Evolutionary conservation across 2,329 filamentous ascomycete genomes (phyloP), one percentile per base, ranked within the genome.

Genomic region (Xylaria sp.): DNA sequence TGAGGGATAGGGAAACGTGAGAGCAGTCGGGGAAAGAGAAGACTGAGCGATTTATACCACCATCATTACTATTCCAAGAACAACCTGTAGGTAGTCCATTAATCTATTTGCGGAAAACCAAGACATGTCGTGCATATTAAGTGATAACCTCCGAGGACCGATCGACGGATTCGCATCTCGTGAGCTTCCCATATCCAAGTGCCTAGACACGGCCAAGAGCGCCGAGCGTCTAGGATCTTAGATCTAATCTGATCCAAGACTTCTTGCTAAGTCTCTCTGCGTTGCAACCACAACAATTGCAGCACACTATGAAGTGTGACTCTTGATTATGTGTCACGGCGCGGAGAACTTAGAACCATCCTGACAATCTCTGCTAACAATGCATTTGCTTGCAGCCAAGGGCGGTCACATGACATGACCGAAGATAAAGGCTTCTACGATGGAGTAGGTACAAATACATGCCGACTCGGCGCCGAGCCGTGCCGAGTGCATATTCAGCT

Each of bases 391-490:
- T 25, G 11, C 12, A 23, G 14, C 11, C 14, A 4, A 15, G 23
- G 23, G 19, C 12, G 21, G 19, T 45, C 42, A 45, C 40, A 45
- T 45, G 17, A 23, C 9, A 23, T 19, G 2, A 12, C 12, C 42
- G 42, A 45, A 31, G 28, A 31, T 31, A 31, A 31, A 31, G 28
- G 9, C 9, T 5, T 31, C 28, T 9, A 31, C 9, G 4, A 9
- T 31, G 9, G 37, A 40, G 2, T 40, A 15, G 37, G 37, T 40
- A 40, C 14, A 3, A 31, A 17, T 25, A 42, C 23, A 33, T 35
- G 23, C 23, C 43, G 47, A 33, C 46, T 64, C 52, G 60, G 63
- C 54, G 55, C 60, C 59, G 53, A 58, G 60, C 49, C 54, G 6
- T 50, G 60, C 42, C 40, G 46, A 52, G 40, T 25, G 17, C 2